Percentiles rank a stretch among this genome's conserved stretches.
These are phyloP conservation scores for Nannochloris sp. DNA, from an alignment of 139 green algal species.

Conservation along the genomic window DNA sequence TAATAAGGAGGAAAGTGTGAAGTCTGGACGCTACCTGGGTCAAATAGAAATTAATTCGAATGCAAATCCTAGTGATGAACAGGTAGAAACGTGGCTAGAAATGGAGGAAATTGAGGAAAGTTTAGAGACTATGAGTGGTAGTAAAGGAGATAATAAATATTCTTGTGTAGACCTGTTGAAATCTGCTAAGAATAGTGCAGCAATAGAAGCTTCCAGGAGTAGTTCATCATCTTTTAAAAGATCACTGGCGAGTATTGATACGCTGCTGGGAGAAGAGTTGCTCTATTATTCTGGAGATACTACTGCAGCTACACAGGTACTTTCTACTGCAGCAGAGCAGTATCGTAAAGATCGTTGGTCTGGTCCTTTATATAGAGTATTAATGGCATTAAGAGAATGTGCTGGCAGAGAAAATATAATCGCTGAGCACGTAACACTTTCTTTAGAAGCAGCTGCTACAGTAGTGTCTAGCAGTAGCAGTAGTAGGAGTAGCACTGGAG, in stretches of 20 bases:
- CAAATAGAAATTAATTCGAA: not conserved
- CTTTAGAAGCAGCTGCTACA: conserved; percentile 25
- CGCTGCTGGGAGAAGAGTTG: not conserved
- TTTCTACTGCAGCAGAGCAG: not conserved
- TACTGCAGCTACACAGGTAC: not conserved
- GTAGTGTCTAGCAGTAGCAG: too few species aligned
- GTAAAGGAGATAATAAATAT: too few species aligned
- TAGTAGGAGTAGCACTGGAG: too few species aligned
- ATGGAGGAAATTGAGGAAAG: not conserved
- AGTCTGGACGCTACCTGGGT: not conserved
- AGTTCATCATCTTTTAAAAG: too few species aligned
- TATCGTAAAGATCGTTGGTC: conserved; percentile 33
- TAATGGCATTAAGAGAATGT: conserved; percentile 35
- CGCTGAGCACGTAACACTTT: conserved; percentile 16
- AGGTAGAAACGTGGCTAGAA: not conserved
- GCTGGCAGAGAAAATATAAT: not conserved
- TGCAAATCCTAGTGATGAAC: not conserved
- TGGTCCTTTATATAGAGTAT: conserved; percentile 4
- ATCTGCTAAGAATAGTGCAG: too few species aligned
- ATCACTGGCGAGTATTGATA: too few species aligned
- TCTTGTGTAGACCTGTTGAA: too few species aligned
- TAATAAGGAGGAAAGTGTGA: too few species aligned
- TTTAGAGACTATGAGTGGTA: too few species aligned
- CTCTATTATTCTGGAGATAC: too few species aligned
- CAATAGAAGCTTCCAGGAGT: too few species aligned